Evolutionary conservation across 2,329 filamentous ascomycete genomes (phyloP).

Genomic region (Diaporthe batatas): DNA sequence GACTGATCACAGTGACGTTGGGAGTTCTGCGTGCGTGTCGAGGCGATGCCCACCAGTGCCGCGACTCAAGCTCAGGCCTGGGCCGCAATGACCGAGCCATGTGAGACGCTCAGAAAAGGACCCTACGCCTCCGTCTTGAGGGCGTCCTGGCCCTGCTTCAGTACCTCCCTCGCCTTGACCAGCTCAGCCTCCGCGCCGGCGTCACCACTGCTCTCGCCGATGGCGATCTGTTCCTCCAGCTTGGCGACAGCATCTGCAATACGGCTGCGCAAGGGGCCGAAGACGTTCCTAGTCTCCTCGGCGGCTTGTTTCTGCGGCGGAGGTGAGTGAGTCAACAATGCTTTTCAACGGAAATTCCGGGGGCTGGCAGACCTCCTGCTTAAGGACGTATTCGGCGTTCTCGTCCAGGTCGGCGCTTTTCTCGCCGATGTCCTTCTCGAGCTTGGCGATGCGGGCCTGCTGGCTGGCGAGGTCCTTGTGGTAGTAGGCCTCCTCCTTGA

Average conservation of each 20-base stretch:
- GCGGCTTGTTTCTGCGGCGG: conserved; percentile 76
- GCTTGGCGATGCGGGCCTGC: conserved; percentile 76
- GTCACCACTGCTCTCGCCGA: conserved; percentile 61
- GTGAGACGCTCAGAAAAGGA: neutral
- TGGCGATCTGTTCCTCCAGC: conserved; percentile 82
- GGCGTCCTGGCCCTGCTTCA: conserved; percentile 63
- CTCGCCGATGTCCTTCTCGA: conserved; percentile 71
- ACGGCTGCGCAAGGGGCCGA: conserved; percentile 78
- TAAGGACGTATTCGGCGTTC: conserved; percentile 83
- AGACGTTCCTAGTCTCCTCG: conserved; percentile 89
- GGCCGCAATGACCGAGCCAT: neutral
- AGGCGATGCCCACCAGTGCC: too few species aligned
- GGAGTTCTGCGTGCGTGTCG: neutral
- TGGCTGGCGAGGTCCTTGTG: conserved; percentile 87
- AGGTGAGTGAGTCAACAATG: conserved; percentile 14
- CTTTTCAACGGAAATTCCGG: neutral
- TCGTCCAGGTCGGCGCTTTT: conserved; percentile 70
- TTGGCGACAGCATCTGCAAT: conserved; percentile 79
- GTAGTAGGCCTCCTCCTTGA: conserved; percentile 94
- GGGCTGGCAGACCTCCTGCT: conserved; percentile 80
- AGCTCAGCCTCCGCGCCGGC: conserved; percentile 62
- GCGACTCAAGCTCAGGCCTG: neutral
- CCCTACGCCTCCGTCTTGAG: conserved; percentile 46
- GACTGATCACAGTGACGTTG: neutral
- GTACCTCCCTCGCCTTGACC: conserved; percentile 66